phyloP scores from a whole-genome alignment of 768 basidiomycete species.

The Leccinum subtestaceum region DNA sequence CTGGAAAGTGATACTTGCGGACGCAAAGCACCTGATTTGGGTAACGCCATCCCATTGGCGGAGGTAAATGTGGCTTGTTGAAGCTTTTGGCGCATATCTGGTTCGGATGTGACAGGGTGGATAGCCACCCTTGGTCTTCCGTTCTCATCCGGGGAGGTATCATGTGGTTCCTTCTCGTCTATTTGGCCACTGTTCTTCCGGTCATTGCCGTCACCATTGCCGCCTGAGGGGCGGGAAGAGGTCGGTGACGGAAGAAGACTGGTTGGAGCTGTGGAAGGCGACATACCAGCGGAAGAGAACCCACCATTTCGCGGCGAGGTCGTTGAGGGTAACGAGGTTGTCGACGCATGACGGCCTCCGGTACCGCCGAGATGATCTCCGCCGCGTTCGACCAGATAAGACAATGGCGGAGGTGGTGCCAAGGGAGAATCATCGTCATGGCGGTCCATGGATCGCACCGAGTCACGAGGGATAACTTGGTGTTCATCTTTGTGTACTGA shows the following conservation, averaged over 20 bases:
- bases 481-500: conserved; percentile 42
- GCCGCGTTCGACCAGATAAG: conserved; percentile 70
- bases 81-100: conserved; percentile 54
- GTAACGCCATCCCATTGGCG: conserved; percentile 31
- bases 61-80: conserved; percentile 36
- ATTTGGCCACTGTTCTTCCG: conserved; percentile 40
- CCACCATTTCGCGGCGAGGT: conserved; percentile 53
- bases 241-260: conserved; percentile 73
- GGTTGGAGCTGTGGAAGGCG: conserved; percentile 73
- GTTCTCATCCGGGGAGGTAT: conserved; percentile 29
- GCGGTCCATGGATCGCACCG: conserved; percentile 39
- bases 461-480: conserved; percentile 27
- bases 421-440: conserved; percentile 72
- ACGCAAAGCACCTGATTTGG: conserved; percentile 19
- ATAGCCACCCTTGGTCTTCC: conserved; percentile 41
- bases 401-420: conserved; percentile 87
- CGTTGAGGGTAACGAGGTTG: conserved; percentile 63
- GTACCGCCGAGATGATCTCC: conserved; percentile 46
- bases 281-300: conserved; percentile 59
- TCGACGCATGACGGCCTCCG: conserved; percentile 58
- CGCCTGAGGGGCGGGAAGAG: conserved; percentile 63
- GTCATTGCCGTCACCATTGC: conserved; percentile 50
- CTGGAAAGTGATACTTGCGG: conserved; percentile 36
- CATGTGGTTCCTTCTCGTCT: conserved; percentile 44
- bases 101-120: conserved; percentile 58